Conservation (phyloP, 2,329 filamentous ascomycete species). For the Coniochaeta sp. region DNA sequence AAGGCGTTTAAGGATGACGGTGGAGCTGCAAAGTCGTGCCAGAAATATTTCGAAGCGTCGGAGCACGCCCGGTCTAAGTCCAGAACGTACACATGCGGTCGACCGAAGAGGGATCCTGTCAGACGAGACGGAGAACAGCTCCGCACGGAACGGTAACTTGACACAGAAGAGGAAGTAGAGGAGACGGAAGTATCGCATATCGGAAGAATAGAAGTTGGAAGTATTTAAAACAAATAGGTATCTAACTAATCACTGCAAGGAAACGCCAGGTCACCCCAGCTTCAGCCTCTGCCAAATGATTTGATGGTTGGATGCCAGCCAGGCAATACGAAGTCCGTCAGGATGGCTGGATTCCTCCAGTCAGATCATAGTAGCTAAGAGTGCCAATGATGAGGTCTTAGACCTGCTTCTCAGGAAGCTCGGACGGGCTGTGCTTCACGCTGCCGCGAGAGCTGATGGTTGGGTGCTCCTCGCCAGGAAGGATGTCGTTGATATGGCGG, state of each 20-base stretch:
- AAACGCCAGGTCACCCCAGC: background rate
- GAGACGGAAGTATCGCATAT: background rate
- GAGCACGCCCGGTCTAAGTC: no score
- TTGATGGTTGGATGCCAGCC: background rate
- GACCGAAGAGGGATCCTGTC: no score
- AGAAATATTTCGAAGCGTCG: background rate
- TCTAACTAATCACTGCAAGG: background rate
- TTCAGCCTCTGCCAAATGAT: background rate
- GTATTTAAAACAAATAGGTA: conserved; percentile 4
- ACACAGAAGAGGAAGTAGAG: background rate
- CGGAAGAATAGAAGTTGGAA: background rate
- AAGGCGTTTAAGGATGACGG: background rate
- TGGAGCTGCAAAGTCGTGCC: background rate
- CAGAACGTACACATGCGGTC: no score
- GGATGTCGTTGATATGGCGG: conserved; percentile 22
- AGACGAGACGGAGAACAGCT: no score
- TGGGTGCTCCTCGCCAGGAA: conserved; percentile 7
- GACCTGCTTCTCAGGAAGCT: background rate
- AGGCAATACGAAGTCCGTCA: background rate
- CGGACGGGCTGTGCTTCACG: background rate
- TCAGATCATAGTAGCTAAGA: background rate
- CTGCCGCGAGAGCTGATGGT: background rate
- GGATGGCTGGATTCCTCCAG: background rate
- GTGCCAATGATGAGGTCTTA: background rate
- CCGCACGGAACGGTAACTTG: no score